Evolutionary conservation across 345 rosid species (phyloP).

Genomic region (Psidium friedrichsthalianum): DNA sequence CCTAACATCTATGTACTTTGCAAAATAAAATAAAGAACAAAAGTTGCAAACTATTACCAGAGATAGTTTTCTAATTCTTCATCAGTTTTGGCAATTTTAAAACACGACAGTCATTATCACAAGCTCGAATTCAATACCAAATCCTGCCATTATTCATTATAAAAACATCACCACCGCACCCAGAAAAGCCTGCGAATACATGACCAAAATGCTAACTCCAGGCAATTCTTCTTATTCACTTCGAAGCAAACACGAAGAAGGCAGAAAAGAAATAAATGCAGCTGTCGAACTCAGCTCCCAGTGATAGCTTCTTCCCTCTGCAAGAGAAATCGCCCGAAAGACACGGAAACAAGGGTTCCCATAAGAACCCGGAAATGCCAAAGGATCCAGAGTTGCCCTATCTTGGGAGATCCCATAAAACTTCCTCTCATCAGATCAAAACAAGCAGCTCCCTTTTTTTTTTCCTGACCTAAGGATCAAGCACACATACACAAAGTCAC

Average conservation of each 20-base stretch:
- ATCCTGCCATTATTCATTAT: neutral
- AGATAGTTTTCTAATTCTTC: neutral
- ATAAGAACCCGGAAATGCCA: conserved; percentile 29
- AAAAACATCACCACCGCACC: neutral
- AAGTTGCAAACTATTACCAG: neutral
- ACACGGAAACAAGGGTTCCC: neutral
- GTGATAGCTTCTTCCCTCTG: neutral
- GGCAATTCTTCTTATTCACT: neutral
- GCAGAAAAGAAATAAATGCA: neutral
- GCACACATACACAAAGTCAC: neutral
- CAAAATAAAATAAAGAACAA: accelerated
- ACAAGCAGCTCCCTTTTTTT: neutral
- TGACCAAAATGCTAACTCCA: neutral
- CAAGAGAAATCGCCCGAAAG: neutral
- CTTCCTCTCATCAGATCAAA: neutral
- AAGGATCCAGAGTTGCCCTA: conserved; percentile 57
- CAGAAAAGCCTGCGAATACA: neutral
- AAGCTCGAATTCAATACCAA: neutral
- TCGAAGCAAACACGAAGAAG: neutral
- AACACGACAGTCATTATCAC: neutral
- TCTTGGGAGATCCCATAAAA: conserved; percentile 2
- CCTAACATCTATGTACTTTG: neutral
- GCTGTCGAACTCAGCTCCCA: neutral
- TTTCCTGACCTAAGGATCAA: neutral
- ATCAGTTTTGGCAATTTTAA: neutral